A percentile compares a stretch with the other conserved stretches of the same genome.
These are phyloP conservation scores for Fraxinus anomala DNA, from an alignment of 257 asterid species.

Conservation along the genomic window DNA sequence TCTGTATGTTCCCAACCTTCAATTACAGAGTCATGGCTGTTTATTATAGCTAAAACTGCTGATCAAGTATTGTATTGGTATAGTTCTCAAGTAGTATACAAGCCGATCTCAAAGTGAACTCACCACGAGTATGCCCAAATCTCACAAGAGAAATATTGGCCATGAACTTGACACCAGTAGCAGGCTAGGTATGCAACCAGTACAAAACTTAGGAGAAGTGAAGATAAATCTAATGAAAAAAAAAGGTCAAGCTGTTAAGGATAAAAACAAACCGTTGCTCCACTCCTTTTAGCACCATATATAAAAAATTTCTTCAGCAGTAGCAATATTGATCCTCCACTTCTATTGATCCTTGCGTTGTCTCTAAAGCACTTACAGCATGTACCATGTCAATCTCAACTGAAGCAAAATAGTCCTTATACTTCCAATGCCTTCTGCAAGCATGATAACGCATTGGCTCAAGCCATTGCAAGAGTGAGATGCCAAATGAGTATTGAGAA, in stretches of 20 bases:
- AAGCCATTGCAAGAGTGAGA: background rate
- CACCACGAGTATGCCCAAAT: background rate
- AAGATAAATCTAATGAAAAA: no score
- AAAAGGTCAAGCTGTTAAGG: background rate
- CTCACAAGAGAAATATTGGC: background rate
- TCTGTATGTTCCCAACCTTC: background rate
- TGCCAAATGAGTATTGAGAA: background rate
- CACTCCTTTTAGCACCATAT: background rate
- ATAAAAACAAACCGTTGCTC: background rate
- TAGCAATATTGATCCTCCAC: background rate
- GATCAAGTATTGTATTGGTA: background rate
- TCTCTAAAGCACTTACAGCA: background rate
- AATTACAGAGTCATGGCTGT: background rate
- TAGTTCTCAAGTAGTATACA: background rate
- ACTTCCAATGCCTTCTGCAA: background rate
- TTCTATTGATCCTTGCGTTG: background rate
- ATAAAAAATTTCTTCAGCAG: background rate
- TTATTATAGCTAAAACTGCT: background rate
- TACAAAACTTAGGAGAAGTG: background rate
- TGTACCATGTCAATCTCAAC: background rate
- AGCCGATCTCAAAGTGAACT: background rate
- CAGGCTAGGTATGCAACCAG: background rate
- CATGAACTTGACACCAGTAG: background rate
- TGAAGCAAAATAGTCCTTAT: background rate
- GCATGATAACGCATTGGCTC: background rate